A percentile compares a stretch with the other conserved stretches of the same genome.
These are phyloP conservation scores for Aurantiochytrium sp. DNA, from an alignment of 108 stramenopile genomes.

Conservation along the genomic window DNA sequence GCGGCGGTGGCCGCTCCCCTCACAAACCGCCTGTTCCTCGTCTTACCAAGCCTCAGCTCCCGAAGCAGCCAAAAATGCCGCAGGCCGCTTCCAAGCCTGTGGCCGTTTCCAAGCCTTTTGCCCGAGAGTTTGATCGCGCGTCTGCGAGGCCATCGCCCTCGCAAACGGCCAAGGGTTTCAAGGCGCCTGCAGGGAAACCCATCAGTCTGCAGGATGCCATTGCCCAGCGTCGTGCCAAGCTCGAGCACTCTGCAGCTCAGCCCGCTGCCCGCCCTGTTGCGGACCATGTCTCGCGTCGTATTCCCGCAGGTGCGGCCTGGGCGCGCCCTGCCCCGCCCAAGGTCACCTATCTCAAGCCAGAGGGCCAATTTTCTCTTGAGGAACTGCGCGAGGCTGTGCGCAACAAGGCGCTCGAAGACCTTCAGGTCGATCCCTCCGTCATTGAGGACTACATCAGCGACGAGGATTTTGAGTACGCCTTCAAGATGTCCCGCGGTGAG, in stretches of 20 bases:
- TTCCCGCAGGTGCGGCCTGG: too few species aligned
- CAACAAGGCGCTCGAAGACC: not conserved
- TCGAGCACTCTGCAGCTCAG: not conserved
- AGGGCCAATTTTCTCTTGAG: not conserved
- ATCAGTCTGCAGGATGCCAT: not conserved
- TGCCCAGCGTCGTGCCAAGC: not conserved
- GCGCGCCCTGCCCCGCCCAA: not conserved
- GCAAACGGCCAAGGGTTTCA: not conserved
- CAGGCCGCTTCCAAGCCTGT: not conserved
- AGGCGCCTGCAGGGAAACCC: not conserved
- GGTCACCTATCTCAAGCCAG: not conserved
- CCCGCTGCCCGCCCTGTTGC: not conserved
- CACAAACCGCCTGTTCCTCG: not conserved
- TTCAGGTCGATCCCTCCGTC: not conserved
- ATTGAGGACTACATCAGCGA: conserved; percentile 5
- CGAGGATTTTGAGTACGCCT: not conserved
- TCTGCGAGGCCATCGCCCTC: too few species aligned
- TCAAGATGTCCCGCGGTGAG: not conserved
- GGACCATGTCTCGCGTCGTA: not conserved
- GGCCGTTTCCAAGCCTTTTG: not conserved
- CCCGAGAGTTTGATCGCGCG: not conserved
- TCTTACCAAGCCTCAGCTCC: not conserved
- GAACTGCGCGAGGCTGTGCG: not conserved
- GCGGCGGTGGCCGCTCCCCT: too few species aligned
- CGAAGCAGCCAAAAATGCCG: not conserved